A percentile compares a stretch with the other conserved stretches of the same genome.
Evolutionary conservation across 805 yeast genomes (phyloP).

Genomic region (Saccharomycopsis capsularis): DNA sequence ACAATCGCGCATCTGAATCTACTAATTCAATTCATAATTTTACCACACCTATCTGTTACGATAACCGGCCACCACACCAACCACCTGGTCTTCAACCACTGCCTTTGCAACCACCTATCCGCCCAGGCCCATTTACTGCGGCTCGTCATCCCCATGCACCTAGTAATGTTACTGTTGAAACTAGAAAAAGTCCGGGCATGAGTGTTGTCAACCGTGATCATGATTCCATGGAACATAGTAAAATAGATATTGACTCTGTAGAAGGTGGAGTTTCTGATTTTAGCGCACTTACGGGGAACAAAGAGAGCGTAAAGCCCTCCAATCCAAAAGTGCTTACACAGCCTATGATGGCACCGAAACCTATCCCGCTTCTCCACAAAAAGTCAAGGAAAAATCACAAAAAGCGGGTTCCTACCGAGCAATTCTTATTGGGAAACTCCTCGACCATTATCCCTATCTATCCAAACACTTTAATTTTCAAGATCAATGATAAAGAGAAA

Average conservation of each 20-base stretch:
- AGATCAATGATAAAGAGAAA: not conserved
- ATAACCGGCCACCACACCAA: not conserved
- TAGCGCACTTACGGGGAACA: too few relatives aligned
- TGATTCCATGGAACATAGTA: too few relatives aligned
- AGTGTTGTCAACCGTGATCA: too few relatives aligned
- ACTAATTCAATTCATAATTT: too few relatives aligned
- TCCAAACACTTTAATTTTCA: not conserved
- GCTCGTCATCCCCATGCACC: too few relatives aligned
- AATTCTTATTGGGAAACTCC: not conserved
- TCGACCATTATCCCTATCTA: not conserved
- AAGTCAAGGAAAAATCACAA: not conserved
- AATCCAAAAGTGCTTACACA: not conserved
- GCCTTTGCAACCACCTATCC: not conserved
- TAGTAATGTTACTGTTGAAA: too few relatives aligned
- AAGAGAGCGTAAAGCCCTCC: not conserved
- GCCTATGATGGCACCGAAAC: not conserved
- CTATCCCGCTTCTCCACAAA: not conserved
- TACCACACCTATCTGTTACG: not conserved
- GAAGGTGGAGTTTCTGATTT: not conserved
- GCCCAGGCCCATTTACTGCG: too few relatives aligned
- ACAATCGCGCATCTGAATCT: not conserved
- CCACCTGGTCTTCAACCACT: not conserved
- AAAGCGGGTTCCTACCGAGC: not conserved
- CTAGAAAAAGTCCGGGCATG: too few relatives aligned
- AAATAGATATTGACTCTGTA: not conserved